Percentiles rank a stretch among this genome's conserved stretches.
Conservation (phyloP, 2,329 filamentous ascomycete genomes). For the Trichoderma sp. region DNA sequence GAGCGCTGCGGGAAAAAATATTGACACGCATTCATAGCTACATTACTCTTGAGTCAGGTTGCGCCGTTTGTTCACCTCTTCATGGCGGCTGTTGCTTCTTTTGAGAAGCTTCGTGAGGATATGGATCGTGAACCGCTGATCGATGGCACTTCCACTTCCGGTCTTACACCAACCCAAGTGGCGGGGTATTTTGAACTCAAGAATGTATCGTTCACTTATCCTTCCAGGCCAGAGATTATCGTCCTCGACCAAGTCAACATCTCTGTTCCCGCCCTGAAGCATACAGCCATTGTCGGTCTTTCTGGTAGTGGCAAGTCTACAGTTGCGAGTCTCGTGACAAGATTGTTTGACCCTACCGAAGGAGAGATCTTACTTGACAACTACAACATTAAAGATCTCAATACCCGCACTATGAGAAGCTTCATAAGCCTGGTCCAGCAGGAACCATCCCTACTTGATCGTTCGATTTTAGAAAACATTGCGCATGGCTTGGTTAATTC, state of each 20-base stretch:
- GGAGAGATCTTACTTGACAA: conserved; percentile 41
- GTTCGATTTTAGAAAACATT: conserved; percentile 54
- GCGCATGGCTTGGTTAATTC: conserved; percentile 39
- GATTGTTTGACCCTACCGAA: conserved; percentile 58
- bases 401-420: conserved; percentile 55
- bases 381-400: conserved; percentile 49
- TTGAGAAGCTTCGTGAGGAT: conserved; percentile 51
- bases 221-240: conserved; percentile 49
- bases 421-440: conserved; percentile 61
- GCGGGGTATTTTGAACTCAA: conserved; percentile 28
- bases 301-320: conserved; percentile 69
- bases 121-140: conserved; percentile 49
- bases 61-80: conserved; percentile 59
- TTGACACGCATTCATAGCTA: conserved; percentile 35
- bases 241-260: conserved; percentile 52
- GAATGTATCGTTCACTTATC: conserved; percentile 40
- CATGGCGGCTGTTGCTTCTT: conserved; percentile 53
- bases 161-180: conserved; percentile 38
- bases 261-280: conserved; percentile 54
- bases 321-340: conserved; percentile 61
- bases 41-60: conserved; percentile 57
- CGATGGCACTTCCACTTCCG: conserved; percentile 34
- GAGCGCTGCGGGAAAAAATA: background rate
- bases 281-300: conserved; percentile 68
- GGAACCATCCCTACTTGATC: conserved; percentile 60